A percentile compares a stretch with the other conserved stretches of the same genome.
These are phyloP conservation scores for Plasmodium vivax DNA, from an alignment of 169 alveolate species.

Conservation along the genomic window DNA sequence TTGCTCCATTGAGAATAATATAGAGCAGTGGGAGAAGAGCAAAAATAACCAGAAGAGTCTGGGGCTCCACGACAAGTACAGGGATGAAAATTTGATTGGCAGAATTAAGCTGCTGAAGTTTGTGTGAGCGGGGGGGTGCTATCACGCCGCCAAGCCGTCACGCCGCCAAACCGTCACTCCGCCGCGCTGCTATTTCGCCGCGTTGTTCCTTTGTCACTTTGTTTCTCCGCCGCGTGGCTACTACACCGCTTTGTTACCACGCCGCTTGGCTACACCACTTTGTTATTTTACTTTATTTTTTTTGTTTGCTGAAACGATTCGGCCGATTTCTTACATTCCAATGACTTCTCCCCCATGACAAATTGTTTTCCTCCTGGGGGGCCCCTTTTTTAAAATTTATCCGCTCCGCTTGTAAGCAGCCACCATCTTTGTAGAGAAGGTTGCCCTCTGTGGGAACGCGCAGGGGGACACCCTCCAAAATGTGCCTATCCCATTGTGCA, in stretches of 20 bases:
- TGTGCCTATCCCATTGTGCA: neutral
- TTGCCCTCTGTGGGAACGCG: neutral
- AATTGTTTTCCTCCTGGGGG: neutral
- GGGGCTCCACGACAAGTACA: slow-evolving; percentile 52
- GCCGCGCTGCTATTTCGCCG: neutral
- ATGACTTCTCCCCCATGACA: neutral
- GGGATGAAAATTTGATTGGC: slow-evolving; percentile 6
- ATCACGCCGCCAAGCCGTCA: neutral
- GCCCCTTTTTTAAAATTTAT: neutral
- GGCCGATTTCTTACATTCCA: neutral
- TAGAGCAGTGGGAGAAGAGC: slow-evolving; percentile 53
- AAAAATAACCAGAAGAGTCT: slow-evolving; percentile 26
- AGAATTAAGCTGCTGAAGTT: slow-evolving; percentile 35
- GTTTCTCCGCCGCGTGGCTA: neutral
- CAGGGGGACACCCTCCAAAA: neutral
- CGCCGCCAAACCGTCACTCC: neutral
- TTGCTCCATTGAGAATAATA: slow-evolving; percentile 54
- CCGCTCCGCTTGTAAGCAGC: neutral
- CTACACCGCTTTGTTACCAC: too few relatives aligned
- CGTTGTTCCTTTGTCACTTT: neutral
- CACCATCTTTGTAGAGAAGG: neutral
- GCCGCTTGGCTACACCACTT: too few relatives aligned
- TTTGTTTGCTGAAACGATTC: neutral
- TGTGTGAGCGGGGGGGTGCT: slow-evolving; percentile 6
- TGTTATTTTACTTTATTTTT: neutral